These are phyloP conservation scores for Penicillium frequentans DNA, from an alignment of 2,329 filamentous ascomycete genomes.

Conservation along the genomic window DNA sequence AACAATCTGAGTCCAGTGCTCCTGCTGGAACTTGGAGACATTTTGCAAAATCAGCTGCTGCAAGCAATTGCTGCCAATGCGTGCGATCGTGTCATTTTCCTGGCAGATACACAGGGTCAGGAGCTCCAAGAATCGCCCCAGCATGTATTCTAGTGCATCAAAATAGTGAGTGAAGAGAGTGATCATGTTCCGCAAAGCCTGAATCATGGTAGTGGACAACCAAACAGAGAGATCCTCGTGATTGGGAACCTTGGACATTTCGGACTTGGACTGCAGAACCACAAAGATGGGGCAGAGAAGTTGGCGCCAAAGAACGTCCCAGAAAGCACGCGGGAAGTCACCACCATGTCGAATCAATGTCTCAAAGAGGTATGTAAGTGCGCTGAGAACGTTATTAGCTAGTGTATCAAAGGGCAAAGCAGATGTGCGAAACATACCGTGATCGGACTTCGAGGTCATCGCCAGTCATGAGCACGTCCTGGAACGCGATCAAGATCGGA, in stretches of 20 bases:
- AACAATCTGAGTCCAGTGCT: constrained; percentile 94
- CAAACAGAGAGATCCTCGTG: constrained; percentile 97
- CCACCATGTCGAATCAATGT: constrained; percentile 86
- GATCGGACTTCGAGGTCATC: constrained; percentile 96
- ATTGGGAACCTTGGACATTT: constrained; percentile 92
- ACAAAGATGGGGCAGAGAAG: constrained; percentile 98
- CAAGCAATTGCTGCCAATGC: constrained; percentile 96
- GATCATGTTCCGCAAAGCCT: constrained; percentile 97
- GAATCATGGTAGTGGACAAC: constrained; percentile 99
- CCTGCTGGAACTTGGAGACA: constrained; percentile 81
- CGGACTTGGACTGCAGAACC: constrained; percentile 91
- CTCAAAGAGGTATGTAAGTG: constrained; percentile 95
- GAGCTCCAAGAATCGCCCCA: constrained; percentile 93
- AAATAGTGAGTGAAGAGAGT: constrained; percentile 99
- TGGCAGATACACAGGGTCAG: constrained; percentile 96
- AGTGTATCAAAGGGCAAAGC: background rate
- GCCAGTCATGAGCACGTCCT: constrained; percentile 98
- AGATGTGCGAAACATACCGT: constrained; percentile 35
- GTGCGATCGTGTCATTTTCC: constrained; percentile 96
- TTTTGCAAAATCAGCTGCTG: constrained; percentile 97
- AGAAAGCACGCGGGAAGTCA: constrained; percentile 90
- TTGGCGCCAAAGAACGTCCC: constrained; percentile 97
- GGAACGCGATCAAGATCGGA: constrained; percentile 94
- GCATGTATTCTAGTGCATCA: constrained; percentile 92
- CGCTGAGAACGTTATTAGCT: constrained; percentile 43